Percentiles rank a stretch among this genome's conserved stretches.
phyloP scores from a whole-genome alignment of 352 stramenopile species.

The Phytophthora hybrid region DNA sequence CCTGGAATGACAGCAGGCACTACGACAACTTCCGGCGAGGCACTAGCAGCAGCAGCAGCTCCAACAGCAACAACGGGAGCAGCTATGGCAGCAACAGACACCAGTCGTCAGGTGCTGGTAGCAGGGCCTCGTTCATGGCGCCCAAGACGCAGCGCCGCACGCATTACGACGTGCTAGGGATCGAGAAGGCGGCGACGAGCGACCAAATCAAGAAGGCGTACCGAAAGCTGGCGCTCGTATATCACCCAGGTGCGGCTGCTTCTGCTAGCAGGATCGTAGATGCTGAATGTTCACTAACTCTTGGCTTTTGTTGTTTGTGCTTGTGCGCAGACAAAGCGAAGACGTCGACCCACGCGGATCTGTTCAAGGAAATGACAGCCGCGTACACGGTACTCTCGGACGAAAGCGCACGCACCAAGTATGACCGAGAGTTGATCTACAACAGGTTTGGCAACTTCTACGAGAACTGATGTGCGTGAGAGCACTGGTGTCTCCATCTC shows the following conservation, averaged over 20 bases:
- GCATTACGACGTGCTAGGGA: slow-evolving; percentile 86
- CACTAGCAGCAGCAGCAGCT: slow-evolving; percentile 20
- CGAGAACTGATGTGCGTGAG: slow-evolving; percentile 35
- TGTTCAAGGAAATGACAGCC: slow-evolving; percentile 90
- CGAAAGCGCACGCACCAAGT: slow-evolving; percentile 54
- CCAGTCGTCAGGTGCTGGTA: slow-evolving; percentile 27
- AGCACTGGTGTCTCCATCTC: background rate
- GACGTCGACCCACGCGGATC: slow-evolving; percentile 57
- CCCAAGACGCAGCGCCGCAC: slow-evolving; percentile 50
- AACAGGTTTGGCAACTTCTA: slow-evolving; percentile 65
- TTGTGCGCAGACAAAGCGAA: slow-evolving; percentile 76
- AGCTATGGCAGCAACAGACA: slow-evolving; percentile 21
- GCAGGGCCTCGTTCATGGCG: slow-evolving; percentile 45
- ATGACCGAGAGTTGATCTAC: slow-evolving; percentile 79
- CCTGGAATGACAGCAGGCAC: slow-evolving; percentile 63
- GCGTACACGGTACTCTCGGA: slow-evolving; percentile 89
- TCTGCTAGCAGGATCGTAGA: background rate
- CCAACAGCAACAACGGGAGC: slow-evolving; percentile 10
- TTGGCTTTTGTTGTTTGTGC: slow-evolving; percentile 1
- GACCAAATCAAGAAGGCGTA: slow-evolving; percentile 92
- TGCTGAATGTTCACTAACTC: background rate
- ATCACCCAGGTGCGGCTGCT: slow-evolving; percentile 78
- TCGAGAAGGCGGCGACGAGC: slow-evolving; percentile 58
- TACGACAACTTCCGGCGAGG: slow-evolving; percentile 57
- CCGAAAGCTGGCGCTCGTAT: slow-evolving; percentile 85